phyloP scores from a whole-genome alignment of 78 protist genomes.

The Pigoraptor vietnamica region DNA sequence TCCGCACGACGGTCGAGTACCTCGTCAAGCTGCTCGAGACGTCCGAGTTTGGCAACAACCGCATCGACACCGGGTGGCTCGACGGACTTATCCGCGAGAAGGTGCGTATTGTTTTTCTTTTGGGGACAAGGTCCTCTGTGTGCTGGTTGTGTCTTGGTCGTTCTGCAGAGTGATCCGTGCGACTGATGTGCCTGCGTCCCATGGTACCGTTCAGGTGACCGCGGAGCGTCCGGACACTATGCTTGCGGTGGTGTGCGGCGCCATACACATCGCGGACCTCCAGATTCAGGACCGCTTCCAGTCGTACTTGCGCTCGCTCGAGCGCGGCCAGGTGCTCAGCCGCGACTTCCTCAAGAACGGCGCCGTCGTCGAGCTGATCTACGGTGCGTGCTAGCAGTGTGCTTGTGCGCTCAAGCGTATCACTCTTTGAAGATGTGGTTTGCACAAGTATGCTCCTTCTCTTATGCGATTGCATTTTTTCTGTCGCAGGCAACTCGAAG shows the following conservation, averaged over 20 bases:
- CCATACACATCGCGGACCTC: slow-evolving; percentile 48
- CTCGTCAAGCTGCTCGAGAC: slow-evolving; percentile 71
- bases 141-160: background rate
- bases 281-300: background rate
- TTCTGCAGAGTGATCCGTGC: too few relatives aligned
- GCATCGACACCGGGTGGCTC: slow-evolving; percentile 83
- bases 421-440: background rate
- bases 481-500: slow-evolving; percentile 26
- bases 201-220: background rate
- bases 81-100: slow-evolving; percentile 60
- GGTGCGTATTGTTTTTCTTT: background rate
- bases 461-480: background rate
- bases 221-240: slow-evolving; percentile 12
- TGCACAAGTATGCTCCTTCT: too few relatives aligned
- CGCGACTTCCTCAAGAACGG: slow-evolving; percentile 21
- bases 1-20: slow-evolving; percentile 85
- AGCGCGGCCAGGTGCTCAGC: slow-evolving; percentile 53
- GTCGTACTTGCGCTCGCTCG: background rate
- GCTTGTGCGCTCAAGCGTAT: background rate
- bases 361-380: slow-evolving; percentile 49
- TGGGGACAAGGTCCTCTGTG: background rate
- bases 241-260: slow-evolving; percentile 68
- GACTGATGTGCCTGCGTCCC: too few relatives aligned
- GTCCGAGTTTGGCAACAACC: slow-evolving; percentile 53
- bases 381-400: background rate